Conservation (phyloP, 1,284 basidiomycete genomes). For the Trichosporon asahii region DNA sequence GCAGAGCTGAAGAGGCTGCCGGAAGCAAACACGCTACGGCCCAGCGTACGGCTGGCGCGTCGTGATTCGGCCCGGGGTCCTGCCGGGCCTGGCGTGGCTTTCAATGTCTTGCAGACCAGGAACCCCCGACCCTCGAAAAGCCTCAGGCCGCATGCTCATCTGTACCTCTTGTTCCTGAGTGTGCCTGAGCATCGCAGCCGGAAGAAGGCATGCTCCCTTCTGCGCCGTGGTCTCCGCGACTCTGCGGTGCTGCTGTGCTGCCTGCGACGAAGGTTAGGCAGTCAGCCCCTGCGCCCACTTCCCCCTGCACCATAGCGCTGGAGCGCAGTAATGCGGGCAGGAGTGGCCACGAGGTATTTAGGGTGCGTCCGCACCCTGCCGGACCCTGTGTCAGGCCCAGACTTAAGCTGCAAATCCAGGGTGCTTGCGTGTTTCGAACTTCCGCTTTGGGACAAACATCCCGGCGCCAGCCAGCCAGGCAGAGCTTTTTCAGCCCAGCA, state of each 20-base stretch:
- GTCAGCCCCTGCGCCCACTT: too few relatives aligned
- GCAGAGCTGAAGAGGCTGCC: neutral
- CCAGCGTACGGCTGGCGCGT: neutral
- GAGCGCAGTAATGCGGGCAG: neutral
- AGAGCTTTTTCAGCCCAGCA: neutral
- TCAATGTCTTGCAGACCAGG: neutral
- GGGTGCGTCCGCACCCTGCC: neutral
- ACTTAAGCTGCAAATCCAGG: slow-evolving; percentile 1
- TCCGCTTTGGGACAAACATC: neutral
- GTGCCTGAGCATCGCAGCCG: neutral
- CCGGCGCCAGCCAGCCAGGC: neutral
- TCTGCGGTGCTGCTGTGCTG: too few relatives aligned
- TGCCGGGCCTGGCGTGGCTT: neutral
- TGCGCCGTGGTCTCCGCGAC: too few relatives aligned
- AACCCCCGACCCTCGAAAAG: neutral
- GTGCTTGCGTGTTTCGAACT: neutral
- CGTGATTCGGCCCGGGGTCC: neutral
- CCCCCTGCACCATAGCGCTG: too few relatives aligned
- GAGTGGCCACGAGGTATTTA: neutral
- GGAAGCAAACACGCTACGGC: neutral
- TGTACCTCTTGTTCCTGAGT: neutral
- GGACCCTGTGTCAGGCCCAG: neutral
- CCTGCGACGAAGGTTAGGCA: too few relatives aligned
- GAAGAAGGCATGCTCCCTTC: neutral
- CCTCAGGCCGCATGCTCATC: neutral